phyloP scores from a whole-genome alignment of 2,329 filamentous ascomycete species.

The Calonectria hongkongensis region DNA sequence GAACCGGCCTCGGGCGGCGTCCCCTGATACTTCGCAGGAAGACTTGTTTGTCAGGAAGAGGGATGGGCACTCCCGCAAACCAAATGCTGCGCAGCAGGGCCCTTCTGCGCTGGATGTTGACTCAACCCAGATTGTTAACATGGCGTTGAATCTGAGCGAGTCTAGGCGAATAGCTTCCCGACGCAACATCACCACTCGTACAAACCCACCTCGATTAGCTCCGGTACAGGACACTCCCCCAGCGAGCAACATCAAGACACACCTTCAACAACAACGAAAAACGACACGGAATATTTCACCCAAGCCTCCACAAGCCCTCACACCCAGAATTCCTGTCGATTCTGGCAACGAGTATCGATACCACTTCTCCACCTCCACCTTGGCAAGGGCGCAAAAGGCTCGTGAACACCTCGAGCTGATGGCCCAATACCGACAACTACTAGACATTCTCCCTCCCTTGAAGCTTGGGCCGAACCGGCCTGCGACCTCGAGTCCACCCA shows the following conservation, averaged over 20 bases:
- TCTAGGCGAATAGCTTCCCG: conserved; percentile 80
- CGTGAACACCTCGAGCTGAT: conserved; percentile 90
- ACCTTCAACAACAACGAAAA: conserved; percentile 82
- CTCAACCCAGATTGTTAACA: conserved; percentile 91
- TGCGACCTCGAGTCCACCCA: conserved; percentile 64
- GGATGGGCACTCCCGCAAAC: conserved; percentile 46
- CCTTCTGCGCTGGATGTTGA: conserved; percentile 77
- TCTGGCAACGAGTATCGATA: conserved; percentile 72
- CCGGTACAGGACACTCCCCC: conserved; percentile 72
- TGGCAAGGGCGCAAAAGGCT: conserved; percentile 88
- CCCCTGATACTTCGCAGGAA: conserved; percentile 54
- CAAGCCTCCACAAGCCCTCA: conserved; percentile 67
- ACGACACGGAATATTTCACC: conserved; percentile 78
- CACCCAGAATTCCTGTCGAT: conserved; percentile 65
- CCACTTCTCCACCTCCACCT: conserved; percentile 85
- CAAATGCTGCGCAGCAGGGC: conserved; percentile 43
- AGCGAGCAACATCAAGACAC: conserved; percentile 78
- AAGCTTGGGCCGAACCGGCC: conserved; percentile 65
- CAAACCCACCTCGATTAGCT: conserved; percentile 69
- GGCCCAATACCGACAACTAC: conserved; percentile 86
- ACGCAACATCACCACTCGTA: conserved; percentile 72
- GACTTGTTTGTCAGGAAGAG: conserved; percentile 51
- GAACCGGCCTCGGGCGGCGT: conserved; percentile 50
- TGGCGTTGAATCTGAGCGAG: conserved; percentile 92
- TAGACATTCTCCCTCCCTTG: conserved; percentile 87